Evolutionary conservation across 2,329 filamentous ascomycete species (phyloP), one percentile per base, ranked within the genome.

Genomic region (Cercospora zeina): DNA sequence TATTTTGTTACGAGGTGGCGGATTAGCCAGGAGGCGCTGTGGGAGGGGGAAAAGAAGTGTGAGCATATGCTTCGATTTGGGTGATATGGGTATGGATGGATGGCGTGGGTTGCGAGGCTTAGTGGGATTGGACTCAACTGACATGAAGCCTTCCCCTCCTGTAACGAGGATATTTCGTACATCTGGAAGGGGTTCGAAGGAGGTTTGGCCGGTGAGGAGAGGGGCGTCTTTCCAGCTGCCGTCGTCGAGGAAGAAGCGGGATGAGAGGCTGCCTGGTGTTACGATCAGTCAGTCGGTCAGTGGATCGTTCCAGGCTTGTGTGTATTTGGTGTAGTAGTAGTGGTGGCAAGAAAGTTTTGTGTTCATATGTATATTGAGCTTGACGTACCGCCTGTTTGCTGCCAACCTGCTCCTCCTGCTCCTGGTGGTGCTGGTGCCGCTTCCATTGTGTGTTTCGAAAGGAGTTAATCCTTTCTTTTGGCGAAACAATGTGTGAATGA

Each of bases 61-160:
- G n/a, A n/a, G n/a, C n/a, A n/a, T n/a, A n/a, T n/a, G n/a, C n/a
- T n/a, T n/a, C n/a, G n/a, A n/a, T 33, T 33, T 33, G 63, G 51
- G 67, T 34, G 19, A n/a, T 24, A 13, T 16, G 34, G 47, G 8
- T 59, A 30, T 39, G 47, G 13, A 67, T 60, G 72, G 33, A 21
- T 14, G 37, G 16, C 24, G n/a, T 4, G 21, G 71, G 67, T 53
- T 5, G 37, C 5, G 37, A 14, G 37, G 37, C 5, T 5, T 5
- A 13, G 37, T 4, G 37, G 37, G 37, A 42, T 19, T 5, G 37
- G 37, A 42, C 5, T 4, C 49, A 9, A 65, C 64, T 45, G 33
- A 91, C 89, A 93, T 93, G 80, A 95, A 95, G 69, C 90, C 90
- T 65, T 89, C 90, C 58, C 90, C 90, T 54, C 90, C 90, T 19